A percentile compares a stretch with the other conserved stretches of the same genome.
These are phyloP conservation scores for Fusarium tupiense DNA, from an alignment of 2,329 filamentous ascomycete species.

Conservation along the genomic window DNA sequence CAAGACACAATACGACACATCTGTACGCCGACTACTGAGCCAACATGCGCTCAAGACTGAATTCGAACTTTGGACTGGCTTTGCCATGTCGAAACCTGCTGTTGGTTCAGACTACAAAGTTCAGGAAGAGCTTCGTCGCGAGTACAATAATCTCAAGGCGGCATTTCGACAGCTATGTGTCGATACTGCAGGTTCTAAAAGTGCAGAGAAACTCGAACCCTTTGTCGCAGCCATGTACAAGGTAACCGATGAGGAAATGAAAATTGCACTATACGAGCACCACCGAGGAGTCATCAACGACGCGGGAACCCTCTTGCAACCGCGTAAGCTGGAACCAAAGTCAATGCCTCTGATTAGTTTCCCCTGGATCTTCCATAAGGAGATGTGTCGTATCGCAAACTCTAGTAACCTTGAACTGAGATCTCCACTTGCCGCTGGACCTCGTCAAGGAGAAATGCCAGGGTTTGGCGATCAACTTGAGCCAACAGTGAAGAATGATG, in stretches of 20 bases:
- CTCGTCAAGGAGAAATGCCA: slow-evolving; percentile 5
- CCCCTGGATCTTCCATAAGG: slow-evolving; percentile 86
- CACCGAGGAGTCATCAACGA: slow-evolving; percentile 44
- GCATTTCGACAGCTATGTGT: slow-evolving; percentile 74
- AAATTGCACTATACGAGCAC: slow-evolving; percentile 63
- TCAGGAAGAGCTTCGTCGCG: slow-evolving; percentile 80
- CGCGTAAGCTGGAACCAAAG: slow-evolving; percentile 46
- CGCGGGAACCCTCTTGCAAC: slow-evolving; percentile 43
- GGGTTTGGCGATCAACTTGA: neutral
- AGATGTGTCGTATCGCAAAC: slow-evolving; percentile 52
- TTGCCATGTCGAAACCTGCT: slow-evolving; percentile 78
- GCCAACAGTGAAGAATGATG: neutral
- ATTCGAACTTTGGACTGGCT: slow-evolving; percentile 91
- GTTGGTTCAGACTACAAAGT: slow-evolving; percentile 84
- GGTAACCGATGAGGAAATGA: slow-evolving; percentile 78
- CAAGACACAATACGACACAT: slow-evolving; percentile 81
- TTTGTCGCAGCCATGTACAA: slow-evolving; percentile 91
- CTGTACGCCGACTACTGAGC: slow-evolving; percentile 81
- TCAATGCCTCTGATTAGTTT: slow-evolving; percentile 88
- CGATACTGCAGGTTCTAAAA: slow-evolving; percentile 68
- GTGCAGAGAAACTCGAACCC: slow-evolving; percentile 68
- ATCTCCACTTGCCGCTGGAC: slow-evolving; percentile 23
- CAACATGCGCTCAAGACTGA: slow-evolving; percentile 87
- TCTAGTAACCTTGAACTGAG: slow-evolving; percentile 34
- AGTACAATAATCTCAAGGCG: slow-evolving; percentile 72